Evolutionary conservation across 495 filamentous ascomycete genomes (phyloP).

Genomic region (Parmelia sp.): DNA sequence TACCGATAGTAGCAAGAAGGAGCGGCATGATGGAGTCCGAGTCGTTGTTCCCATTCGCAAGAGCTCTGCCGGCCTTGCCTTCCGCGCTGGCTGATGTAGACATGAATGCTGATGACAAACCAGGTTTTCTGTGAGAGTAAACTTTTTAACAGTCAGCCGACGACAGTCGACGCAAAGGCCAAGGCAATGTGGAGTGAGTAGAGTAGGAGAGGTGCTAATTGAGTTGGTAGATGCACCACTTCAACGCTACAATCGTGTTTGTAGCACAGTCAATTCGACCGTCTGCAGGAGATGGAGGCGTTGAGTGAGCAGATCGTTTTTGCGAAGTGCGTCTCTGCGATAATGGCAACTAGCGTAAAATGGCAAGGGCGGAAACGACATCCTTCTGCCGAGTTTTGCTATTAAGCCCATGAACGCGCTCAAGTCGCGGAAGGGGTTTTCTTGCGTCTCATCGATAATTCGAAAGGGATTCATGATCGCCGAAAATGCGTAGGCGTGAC

Average conservation of each 20-base stretch:
- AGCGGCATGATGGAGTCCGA: constrained; percentile 13
- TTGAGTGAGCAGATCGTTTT: not conserved
- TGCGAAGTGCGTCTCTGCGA: not conserved
- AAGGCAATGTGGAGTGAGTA: not conserved
- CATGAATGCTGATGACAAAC: not conserved
- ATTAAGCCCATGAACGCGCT: not conserved
- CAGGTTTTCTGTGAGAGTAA: not conserved
- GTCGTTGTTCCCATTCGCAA: constrained; percentile 1
- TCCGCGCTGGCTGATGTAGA: not conserved
- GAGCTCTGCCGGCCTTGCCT: not conserved
- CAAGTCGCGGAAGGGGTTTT: not conserved
- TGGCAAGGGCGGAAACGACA: not conserved
- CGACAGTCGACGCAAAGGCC: not conserved
- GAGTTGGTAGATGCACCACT: not conserved
- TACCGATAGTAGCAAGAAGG: constrained; percentile 11
- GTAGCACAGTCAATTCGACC: not conserved
- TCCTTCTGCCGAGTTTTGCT: not conserved
- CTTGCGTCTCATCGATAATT: not conserved
- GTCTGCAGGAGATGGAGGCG: not conserved
- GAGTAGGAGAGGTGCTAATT: not conserved
- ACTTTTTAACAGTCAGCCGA: not conserved
- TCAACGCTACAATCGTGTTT: not conserved
- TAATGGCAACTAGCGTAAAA: not conserved
- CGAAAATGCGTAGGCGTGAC: not conserved
- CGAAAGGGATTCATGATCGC: not conserved